A percentile compares a stretch with the other conserved stretches of the same genome.
phyloP scores from a whole-genome alignment of 148 eudicot genomes.

The Rhododendron griersonianum region DNA sequence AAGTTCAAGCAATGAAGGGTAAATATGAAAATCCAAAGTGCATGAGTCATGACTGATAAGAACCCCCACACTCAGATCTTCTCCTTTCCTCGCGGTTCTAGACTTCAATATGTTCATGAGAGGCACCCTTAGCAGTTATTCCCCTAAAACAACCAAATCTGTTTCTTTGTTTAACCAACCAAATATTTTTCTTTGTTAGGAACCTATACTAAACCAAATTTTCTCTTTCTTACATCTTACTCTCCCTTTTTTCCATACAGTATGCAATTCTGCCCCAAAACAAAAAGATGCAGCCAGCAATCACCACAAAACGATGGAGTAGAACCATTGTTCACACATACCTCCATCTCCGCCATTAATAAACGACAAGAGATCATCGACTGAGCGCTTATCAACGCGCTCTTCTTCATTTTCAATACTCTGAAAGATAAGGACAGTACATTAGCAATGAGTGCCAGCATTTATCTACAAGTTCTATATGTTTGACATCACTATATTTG shows the following conservation, averaged over 20 bases:
- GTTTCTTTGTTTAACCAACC: background rate
- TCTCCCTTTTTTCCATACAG: background rate
- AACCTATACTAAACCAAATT: background rate
- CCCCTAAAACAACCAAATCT: background rate
- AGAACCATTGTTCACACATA: slow-evolving; percentile 9
- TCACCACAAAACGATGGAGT: background rate
- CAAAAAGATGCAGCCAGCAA: background rate
- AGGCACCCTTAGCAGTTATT: background rate
- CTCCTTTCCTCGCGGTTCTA: background rate
- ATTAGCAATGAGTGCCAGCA: background rate
- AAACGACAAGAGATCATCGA: slow-evolving; percentile 78
- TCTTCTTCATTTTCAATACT: slow-evolving; percentile 58
- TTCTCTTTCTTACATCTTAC: background rate
- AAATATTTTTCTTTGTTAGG: background rate
- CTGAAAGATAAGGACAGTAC: slow-evolving; percentile 36
- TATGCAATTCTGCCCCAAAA: background rate
- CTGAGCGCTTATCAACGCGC: slow-evolving; percentile 66
- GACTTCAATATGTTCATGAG: background rate
- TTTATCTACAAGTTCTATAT: background rate
- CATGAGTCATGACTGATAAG: background rate
- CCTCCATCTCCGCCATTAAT: slow-evolving; percentile 75
- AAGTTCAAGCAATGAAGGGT: background rate
- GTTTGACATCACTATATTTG: background rate
- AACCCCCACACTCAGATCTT: background rate
- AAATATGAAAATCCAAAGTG: background rate